These are phyloP conservation scores for Eimeria sp. DNA, from an alignment of 169 alveolate genomes.

Conservation along the genomic window DNA sequence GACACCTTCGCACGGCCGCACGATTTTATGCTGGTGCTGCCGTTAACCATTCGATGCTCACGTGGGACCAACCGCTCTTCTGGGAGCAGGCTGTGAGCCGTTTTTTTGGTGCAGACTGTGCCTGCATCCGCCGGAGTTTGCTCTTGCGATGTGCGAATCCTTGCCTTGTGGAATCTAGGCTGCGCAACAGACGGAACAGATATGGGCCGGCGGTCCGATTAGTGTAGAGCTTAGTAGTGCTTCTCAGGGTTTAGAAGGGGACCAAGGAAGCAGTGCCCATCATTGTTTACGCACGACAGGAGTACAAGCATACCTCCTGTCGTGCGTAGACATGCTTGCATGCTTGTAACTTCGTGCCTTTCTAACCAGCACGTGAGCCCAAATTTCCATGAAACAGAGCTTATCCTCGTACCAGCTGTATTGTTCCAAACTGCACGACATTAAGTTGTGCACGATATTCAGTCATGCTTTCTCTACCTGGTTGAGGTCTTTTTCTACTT, in stretches of 20 bases:
- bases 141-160: background rate
- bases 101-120: background rate
- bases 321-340: no score
- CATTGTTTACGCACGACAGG: background rate
- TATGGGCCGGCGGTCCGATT: background rate
- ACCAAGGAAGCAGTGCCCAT: background rate
- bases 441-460: no score
- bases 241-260: background rate
- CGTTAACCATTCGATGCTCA: background rate
- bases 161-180: background rate
- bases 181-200: background rate
- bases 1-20: background rate
- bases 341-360: background rate
- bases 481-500: no score
- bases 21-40: background rate
- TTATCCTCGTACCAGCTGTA: background rate
- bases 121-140: background rate
- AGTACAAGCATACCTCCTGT: no score
- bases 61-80: background rate
- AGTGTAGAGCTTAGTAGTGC: background rate
- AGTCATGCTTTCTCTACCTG: no score
- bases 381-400: background rate
- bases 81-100: background rate
- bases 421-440: background rate
- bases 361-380: background rate